phyloP scores from a whole-genome alignment of 352 stramenopile genomes.

The Globisporangium carolinianum region DNA sequence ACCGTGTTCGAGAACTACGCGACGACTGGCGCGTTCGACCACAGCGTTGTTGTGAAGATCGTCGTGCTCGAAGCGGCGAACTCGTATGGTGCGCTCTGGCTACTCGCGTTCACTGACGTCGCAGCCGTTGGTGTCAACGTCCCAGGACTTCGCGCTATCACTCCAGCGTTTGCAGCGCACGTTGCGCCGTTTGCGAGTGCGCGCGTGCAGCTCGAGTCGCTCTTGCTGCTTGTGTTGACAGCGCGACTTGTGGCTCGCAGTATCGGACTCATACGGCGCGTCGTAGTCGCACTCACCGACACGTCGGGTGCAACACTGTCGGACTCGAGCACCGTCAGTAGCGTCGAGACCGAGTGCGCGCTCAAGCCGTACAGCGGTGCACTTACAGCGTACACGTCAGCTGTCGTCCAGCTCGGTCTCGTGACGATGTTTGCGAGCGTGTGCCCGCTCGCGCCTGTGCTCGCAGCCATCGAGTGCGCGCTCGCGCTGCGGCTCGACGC shows the following conservation, averaged over 20 bases:
- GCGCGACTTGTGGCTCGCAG: constrained; percentile 18
- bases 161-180: constrained; percentile 7
- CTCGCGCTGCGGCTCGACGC: constrained; percentile 38
- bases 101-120: constrained; percentile 22
- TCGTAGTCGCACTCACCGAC: not conserved
- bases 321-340: not conserved
- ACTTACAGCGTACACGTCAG: constrained; percentile 33
- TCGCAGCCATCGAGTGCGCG: constrained; percentile 32
- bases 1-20: constrained; percentile 30
- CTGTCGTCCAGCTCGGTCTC: constrained; percentile 36
- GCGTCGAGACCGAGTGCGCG: constrained; percentile 10
- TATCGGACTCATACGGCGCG: constrained; percentile 11
- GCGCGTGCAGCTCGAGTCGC: constrained; percentile 34
- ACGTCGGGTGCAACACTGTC: not conserved
- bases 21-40: constrained; percentile 17
- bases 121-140: not conserved
- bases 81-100: constrained; percentile 26
- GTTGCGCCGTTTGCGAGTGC: constrained; percentile 16
- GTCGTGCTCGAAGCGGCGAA: constrained; percentile 36
- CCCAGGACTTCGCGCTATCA: constrained; percentile 1
- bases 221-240: constrained; percentile 28
- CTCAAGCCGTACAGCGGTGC: constrained; percentile 21
- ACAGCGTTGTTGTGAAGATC: constrained; percentile 29
- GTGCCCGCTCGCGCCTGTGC: constrained; percentile 27
- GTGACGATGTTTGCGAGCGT: constrained; percentile 38